phyloP scores from a whole-genome alignment of 495 filamentous ascomycete species.

The Hyphodiscus hymeniophilus region DNA sequence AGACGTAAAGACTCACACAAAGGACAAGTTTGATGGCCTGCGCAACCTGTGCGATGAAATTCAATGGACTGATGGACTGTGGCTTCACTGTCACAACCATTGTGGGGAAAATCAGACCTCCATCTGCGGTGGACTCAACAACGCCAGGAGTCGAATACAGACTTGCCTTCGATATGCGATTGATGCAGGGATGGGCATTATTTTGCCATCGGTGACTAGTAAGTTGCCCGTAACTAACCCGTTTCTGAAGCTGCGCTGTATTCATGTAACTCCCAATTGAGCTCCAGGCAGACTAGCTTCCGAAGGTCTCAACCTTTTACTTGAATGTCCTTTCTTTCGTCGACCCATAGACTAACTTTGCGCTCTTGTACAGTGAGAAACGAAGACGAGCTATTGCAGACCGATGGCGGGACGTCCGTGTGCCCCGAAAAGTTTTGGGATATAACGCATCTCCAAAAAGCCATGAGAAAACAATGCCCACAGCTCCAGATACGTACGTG shows the following conservation, averaged over 20 bases:
- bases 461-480: conserved; percentile 1
- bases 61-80: conserved; percentile 12
- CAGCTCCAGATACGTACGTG: conserved; percentile 4
- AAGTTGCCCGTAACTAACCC: too few species aligned
- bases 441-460: conserved; percentile 3
- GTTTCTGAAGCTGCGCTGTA: too few species aligned
- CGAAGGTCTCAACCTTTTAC: too few species aligned
- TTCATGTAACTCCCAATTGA: too few species aligned
- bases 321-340: too few species aligned
- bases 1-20: not conserved
- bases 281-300: too few species aligned
- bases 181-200: conserved; percentile 6
- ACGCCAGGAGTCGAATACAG: conserved; percentile 10
- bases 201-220: conserved; percentile 3
- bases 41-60: conserved; percentile 7
- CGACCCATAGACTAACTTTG: too few species aligned
- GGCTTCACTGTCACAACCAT: conserved; percentile 13
- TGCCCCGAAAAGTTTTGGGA: conserved; percentile 10
- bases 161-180: conserved; percentile 14
- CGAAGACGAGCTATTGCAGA: conserved; percentile 5
- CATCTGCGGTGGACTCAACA: conserved; percentile 9
- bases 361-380: not conserved
- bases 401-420: not conserved
- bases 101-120: conserved; percentile 5
- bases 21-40: conserved; percentile 3